Conservation (phyloP, 2,329 filamentous ascomycete genomes). For the Zalaria obscura region DNA sequence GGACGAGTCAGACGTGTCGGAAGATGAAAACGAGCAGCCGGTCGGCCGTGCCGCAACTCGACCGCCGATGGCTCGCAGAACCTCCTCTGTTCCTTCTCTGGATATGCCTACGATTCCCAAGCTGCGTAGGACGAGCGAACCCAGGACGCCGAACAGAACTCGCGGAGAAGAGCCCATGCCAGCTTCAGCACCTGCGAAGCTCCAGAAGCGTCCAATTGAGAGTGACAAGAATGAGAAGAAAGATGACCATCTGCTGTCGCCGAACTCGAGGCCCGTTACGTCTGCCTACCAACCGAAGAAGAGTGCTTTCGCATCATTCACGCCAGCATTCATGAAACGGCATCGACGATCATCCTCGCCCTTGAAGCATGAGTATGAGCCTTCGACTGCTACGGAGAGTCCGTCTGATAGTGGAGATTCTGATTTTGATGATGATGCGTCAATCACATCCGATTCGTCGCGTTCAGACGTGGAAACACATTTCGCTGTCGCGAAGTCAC, state of each 20-base stretch:
- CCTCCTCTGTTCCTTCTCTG: slow-evolving; percentile 33
- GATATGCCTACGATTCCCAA: slow-evolving; percentile 32
- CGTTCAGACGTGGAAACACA: slow-evolving; percentile 41
- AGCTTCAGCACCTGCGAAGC: slow-evolving; percentile 18
- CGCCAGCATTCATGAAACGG: slow-evolving; percentile 23
- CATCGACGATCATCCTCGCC: slow-evolving; percentile 75
- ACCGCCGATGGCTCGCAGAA: slow-evolving; percentile 25
- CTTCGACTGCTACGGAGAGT: slow-evolving; percentile 57
- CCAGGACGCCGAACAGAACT: slow-evolving; percentile 18
- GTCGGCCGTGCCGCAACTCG: slow-evolving; percentile 11
- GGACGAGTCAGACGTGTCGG: slow-evolving; percentile 15
- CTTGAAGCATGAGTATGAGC: slow-evolving; percentile 91
- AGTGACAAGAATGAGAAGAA: slow-evolving; percentile 6
- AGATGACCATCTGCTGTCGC: no score
- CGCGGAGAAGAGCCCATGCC: slow-evolving; percentile 7
- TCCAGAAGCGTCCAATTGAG: slow-evolving; percentile 15
- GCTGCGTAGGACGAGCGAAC: slow-evolving; percentile 25
- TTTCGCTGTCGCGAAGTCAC: background rate
- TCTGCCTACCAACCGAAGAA: slow-evolving; percentile 7
- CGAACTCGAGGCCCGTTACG: background rate
- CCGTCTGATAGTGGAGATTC: slow-evolving; percentile 44
- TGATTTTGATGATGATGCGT: slow-evolving; percentile 25
- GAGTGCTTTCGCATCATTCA: slow-evolving; percentile 17
- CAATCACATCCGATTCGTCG: slow-evolving; percentile 34
- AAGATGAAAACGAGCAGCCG: slow-evolving; percentile 13